Conservation (phyloP, 1,284 basidiomycete species). For the Vanrija sp. region DNA sequence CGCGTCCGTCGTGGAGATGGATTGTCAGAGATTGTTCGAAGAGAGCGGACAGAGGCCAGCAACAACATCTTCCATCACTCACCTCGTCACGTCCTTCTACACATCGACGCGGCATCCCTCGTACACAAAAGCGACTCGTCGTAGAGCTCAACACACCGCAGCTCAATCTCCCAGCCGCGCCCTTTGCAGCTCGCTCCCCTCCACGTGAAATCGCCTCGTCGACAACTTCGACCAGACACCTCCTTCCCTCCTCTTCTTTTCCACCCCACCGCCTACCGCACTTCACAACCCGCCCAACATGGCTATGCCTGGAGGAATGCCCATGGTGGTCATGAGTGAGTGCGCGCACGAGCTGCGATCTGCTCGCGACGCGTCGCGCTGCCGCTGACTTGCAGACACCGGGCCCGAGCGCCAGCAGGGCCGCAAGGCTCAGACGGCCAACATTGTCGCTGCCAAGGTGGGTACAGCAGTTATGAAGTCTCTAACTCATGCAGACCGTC, state of each 20-base stretch:
- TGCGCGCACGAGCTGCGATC: neutral
- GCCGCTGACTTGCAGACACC: conserved; percentile 60
- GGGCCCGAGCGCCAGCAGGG: conserved; percentile 90
- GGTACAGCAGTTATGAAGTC: conserved; percentile 15
- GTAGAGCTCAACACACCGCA: neutral
- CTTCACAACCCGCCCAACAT: conserved; percentile 5
- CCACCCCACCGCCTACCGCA: neutral
- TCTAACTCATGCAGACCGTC: conserved; percentile 65
- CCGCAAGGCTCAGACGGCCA: conserved; percentile 92
- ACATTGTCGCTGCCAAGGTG: conserved; percentile 96
- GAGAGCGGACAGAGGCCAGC: too few relatives aligned
- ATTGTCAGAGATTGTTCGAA: too few relatives aligned
- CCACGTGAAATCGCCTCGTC: neutral
- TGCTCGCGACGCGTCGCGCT: neutral
- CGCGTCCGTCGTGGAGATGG: too few relatives aligned
- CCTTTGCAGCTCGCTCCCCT: neutral
- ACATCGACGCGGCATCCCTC: too few relatives aligned
- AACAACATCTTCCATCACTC: too few relatives aligned
- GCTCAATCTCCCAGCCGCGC: neutral
- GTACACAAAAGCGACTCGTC: too few relatives aligned
- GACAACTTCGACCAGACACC: neutral
- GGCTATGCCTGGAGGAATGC: conserved; percentile 41
- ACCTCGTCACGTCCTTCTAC: too few relatives aligned
- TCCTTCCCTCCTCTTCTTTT: neutral
- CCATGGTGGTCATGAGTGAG: conserved; percentile 54